Evolutionary conservation across 139 green algal genomes (phyloP).

Genomic region (Micractinium sp.): DNA sequence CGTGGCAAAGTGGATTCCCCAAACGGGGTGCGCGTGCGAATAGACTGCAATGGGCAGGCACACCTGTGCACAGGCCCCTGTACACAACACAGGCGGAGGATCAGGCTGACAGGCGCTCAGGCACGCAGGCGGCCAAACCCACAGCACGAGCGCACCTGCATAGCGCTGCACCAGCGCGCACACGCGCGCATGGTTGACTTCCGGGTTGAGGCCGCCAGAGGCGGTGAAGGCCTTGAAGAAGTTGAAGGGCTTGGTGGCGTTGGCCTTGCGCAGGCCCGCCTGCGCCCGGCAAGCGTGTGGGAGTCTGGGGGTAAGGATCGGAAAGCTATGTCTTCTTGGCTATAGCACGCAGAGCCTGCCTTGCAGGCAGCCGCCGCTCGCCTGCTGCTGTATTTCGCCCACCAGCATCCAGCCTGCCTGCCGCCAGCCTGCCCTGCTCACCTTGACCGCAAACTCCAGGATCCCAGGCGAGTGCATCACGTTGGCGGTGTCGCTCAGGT

Average conservation of each 20-base stretch:
- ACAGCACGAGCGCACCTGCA: background rate
- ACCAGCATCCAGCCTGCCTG: background rate
- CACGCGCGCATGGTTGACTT: background rate
- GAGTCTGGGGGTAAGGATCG: background rate
- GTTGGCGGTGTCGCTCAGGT: background rate
- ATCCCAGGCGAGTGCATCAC: constrained; percentile 3
- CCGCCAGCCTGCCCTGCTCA: background rate
- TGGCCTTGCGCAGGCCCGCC: background rate
- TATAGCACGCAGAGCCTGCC: no score
- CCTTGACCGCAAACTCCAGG: constrained; percentile 7
- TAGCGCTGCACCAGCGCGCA: background rate
- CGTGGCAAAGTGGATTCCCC: no score
- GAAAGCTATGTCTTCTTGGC: no score
- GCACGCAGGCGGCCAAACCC: background rate
- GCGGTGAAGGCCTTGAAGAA: constrained; percentile 4
- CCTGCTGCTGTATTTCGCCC: no score
- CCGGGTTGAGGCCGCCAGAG: background rate
- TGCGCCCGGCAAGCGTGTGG: background rate
- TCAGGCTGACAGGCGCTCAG: background rate
- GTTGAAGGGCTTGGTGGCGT: background rate
- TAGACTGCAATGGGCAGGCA: no score
- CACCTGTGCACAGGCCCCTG: no score
- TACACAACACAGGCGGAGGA: no score
- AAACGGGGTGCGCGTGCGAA: no score
- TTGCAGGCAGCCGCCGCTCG: no score